These are phyloP conservation scores for Pichia paraexigua DNA, from an alignment of 805 yeast species.

Conservation along the genomic window DNA sequence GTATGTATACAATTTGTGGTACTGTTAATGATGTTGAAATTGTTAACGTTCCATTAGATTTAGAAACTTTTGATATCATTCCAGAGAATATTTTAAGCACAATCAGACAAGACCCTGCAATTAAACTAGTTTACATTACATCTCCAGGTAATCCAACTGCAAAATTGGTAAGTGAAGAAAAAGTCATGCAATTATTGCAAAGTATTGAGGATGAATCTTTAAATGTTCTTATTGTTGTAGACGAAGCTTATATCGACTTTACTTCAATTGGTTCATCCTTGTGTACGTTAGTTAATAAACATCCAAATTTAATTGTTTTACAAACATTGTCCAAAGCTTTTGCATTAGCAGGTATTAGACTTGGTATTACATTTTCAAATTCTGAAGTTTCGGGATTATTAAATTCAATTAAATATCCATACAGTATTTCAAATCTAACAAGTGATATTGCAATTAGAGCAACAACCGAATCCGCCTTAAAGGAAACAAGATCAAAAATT, in stretches of 20 bases:
- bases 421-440: slow-evolving; percentile 80
- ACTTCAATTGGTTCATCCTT: slow-evolving; percentile 58
- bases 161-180: slow-evolving; percentile 41
- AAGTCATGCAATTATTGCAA: slow-evolving; percentile 41
- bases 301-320: slow-evolving; percentile 76
- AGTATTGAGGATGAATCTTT: slow-evolving; percentile 35
- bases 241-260: slow-evolving; percentile 95
- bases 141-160: slow-evolving; percentile 98
- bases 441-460: slow-evolving; percentile 72
- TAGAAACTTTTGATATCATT: slow-evolving; percentile 58
- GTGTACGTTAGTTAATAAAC: slow-evolving; percentile 69
- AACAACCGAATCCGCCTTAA: slow-evolving; percentile 48
- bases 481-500: slow-evolving; percentile 50
- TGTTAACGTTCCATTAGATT: slow-evolving; percentile 65
- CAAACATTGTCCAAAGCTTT: slow-evolving; percentile 93
- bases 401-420: slow-evolving; percentile 93
- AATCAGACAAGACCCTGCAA: slow-evolving; percentile 46
- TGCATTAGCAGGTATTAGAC: slow-evolving; percentile 90
- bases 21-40: slow-evolving; percentile 79
- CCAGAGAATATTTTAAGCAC: slow-evolving; percentile 44
- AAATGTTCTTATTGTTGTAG: slow-evolving; percentile 78
- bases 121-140: slow-evolving; percentile 76
- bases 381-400: slow-evolving; percentile 54
- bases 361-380: slow-evolving; percentile 72
- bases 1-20: slow-evolving; percentile 93